Evolutionary conservation across 208 protist species (phyloP).

Genomic region (Leptomonas seymouri): DNA sequence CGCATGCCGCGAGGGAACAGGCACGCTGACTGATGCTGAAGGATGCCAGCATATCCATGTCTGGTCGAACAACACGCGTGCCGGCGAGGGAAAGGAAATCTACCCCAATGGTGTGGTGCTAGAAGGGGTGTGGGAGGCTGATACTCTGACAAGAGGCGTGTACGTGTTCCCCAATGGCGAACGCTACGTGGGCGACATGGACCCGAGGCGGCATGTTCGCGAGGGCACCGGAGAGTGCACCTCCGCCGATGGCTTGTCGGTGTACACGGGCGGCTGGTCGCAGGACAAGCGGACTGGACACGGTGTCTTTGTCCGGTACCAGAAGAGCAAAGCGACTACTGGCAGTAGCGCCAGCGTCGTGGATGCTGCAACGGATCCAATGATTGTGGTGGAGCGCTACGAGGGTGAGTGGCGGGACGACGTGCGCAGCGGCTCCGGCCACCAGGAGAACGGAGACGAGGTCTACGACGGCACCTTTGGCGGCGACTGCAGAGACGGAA

Average conservation of each 20-base stretch:
- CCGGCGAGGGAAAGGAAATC: slow-evolving; percentile 56
- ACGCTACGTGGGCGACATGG: slow-evolving; percentile 72
- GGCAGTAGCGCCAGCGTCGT: not conserved
- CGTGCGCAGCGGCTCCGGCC: slow-evolving; percentile 73
- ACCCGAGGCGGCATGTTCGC: slow-evolving; percentile 47
- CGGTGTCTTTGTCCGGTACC: slow-evolving; percentile 32
- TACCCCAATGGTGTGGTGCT: slow-evolving; percentile 67
- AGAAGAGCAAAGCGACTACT: not conserved
- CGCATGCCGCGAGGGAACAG: slow-evolving; percentile 59
- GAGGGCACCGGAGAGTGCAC: slow-evolving; percentile 77
- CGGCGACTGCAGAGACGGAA: slow-evolving; percentile 57
- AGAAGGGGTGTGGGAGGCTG: slow-evolving; percentile 64
- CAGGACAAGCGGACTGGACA: slow-evolving; percentile 66
- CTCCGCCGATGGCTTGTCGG: slow-evolving; percentile 63
- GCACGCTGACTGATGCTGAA: slow-evolving; percentile 35
- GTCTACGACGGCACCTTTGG: slow-evolving; percentile 81
- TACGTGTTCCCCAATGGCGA: slow-evolving; percentile 86
- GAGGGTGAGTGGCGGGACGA: slow-evolving; percentile 75
- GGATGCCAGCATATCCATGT: slow-evolving; percentile 66
- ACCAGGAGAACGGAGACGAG: slow-evolving; percentile 50
- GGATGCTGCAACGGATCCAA: slow-evolving; percentile 10
- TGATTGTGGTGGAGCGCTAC: slow-evolving; percentile 49
- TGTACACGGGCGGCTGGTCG: slow-evolving; percentile 85
- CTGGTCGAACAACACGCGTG: slow-evolving; percentile 62
- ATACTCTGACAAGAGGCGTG: slow-evolving; percentile 40